phyloP scores from a whole-genome alignment of 352 stramenopile genomes.

The Phytophthora cajani region DNA sequence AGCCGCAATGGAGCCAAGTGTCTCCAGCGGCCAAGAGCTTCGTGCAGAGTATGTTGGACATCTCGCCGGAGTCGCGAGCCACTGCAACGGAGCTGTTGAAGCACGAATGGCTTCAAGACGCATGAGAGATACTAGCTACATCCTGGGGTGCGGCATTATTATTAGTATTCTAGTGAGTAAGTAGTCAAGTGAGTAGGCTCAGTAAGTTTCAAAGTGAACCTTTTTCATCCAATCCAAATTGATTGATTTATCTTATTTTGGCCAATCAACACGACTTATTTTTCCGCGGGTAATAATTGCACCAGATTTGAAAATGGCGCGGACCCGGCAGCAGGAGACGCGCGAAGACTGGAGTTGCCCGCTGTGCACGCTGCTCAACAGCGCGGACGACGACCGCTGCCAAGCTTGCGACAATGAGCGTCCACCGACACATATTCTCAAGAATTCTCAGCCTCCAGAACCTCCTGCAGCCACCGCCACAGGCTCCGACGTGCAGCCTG shows the following conservation, averaged over 20 bases:
- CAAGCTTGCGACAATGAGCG: constrained; percentile 60
- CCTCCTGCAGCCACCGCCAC: constrained; percentile 5
- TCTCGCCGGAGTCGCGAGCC: constrained; percentile 78
- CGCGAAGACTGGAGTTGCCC: constrained; percentile 65
- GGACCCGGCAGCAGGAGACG: constrained; percentile 14
- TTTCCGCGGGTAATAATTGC: constrained; percentile 26
- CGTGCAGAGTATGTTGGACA: constrained; percentile 87
- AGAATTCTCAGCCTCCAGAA: constrained; percentile 9
- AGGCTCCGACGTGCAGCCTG: constrained; percentile 13
- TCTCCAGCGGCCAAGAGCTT: constrained; percentile 85
- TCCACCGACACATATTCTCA: constrained; percentile 7
- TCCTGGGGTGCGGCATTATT: constrained; percentile 7
- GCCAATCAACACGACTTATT: background rate
- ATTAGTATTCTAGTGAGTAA: constrained; percentile 29
- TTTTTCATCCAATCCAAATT: constrained; percentile 9
- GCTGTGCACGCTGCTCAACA: constrained; percentile 76
- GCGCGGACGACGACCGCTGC: constrained; percentile 50
- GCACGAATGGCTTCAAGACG: constrained; percentile 59
- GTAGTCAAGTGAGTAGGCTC: constrained; percentile 17
- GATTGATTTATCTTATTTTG: accelerated
- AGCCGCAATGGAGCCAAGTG: constrained; percentile 86
- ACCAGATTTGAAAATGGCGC: constrained; percentile 41
- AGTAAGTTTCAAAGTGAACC: constrained; percentile 5
- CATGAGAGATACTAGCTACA: constrained; percentile 28
- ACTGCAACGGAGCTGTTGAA: constrained; percentile 59